Conservation (phyloP, 73 alveolate species). For the Symbiodinium pilosum region DNA sequence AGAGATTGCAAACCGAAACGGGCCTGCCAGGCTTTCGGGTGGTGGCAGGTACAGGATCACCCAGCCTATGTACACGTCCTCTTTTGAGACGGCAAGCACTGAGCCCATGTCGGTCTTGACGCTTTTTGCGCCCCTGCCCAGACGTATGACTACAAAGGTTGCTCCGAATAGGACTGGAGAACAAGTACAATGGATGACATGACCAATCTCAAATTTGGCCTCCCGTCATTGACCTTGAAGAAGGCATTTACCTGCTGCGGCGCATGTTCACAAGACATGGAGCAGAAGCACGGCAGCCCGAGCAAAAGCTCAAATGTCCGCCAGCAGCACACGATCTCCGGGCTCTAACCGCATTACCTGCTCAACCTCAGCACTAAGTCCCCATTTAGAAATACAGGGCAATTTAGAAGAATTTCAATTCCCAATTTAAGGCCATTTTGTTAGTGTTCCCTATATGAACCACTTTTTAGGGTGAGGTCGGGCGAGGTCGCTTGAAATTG, state of each 20-base stretch:
- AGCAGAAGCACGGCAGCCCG: neutral
- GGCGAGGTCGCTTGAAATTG: too few relatives aligned
- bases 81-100: slow-evolving; percentile 65
- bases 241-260: slow-evolving; percentile 46
- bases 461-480: too few relatives aligned
- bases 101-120: slow-evolving; percentile 88
- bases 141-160: neutral
- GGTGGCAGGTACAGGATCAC: neutral
- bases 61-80: slow-evolving; percentile 63
- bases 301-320: neutral
- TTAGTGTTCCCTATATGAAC: too few relatives aligned
- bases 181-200: neutral
- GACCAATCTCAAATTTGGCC: neutral
- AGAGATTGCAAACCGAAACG: neutral
- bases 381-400: neutral
- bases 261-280: neutral
- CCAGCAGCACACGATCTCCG: slow-evolving; percentile 37
- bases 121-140: slow-evolving; percentile 86
- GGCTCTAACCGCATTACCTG: slow-evolving; percentile 88
- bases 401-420: neutral
- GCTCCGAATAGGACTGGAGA: neutral
- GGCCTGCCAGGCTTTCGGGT: neutral
- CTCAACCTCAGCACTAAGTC: slow-evolving; percentile 30
- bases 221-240: slow-evolving; percentile 90
- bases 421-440: neutral